Base-by-base conservation (phyloP, 2,329 filamentous ascomycete genomes). In the Aspergillus sp. region DNA sequence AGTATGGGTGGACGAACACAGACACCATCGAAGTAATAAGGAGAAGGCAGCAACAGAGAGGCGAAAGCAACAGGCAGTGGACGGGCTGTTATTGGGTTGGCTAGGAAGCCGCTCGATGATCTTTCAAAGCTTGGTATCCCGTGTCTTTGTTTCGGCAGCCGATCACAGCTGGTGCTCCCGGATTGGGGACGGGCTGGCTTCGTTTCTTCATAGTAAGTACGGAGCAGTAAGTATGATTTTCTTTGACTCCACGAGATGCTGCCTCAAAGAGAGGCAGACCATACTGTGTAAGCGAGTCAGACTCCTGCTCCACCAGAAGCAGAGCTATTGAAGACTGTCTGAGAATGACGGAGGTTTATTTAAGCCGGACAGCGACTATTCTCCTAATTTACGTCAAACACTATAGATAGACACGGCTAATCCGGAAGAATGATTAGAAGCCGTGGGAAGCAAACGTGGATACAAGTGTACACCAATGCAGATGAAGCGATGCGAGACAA, bases 91-190 rank as follows among this genome's bases (percentile, higher is more conserved):
- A 36, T 36, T 36, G 32, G 47, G 30, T 19, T 6, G 47, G 19
- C 13, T 21, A 32, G 47, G 47, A 50, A n/a, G 47, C 25, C n/a
- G 5, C 47, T 30, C 15, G 47, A 32, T 50, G 47, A 50, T 50
- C 47, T 50, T 6, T 28, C 25, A 50, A 50, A 19, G 47, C 47
- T 50, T 50, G 47, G 47, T 50, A 30, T 30, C 47, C 47, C 47
- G 47, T 49, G 21, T 28, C 12, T 25, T 12, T 49, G 45, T 49
- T 49, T 49, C 45, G 23, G 23, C 45, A 30, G 45, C 45, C 45
- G 45, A 49, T 49, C 45, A n/a, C 45, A 30, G 19, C 45, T n/a
- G 45, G 5, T 15, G 13, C 12, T 25, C 12, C 45, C 45, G 15
- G 9, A 12, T 43, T 4, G 39, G n/a, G n/a, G 39, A 17, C 39